phyloP scores from a whole-genome alignment of 441 rosid species.

The Croton laevigatus region DNA sequence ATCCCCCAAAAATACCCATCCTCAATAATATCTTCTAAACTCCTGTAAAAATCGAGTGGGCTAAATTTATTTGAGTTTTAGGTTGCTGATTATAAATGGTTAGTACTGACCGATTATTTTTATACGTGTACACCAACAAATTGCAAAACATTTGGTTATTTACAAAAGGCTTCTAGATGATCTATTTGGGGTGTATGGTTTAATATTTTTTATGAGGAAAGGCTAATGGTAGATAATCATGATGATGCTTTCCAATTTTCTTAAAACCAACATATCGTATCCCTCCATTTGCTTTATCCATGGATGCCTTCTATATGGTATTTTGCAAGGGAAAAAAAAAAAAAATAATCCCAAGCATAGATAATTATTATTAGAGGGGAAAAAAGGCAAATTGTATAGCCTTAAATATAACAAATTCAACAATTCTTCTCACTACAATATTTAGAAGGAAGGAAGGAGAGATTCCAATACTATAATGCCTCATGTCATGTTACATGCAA shows the following conservation, averaged over 20 bases:
- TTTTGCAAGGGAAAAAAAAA: not conserved
- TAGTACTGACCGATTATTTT: no score
- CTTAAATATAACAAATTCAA: slow-evolving; percentile 28
- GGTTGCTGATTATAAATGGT: no score
- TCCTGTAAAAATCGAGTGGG: no score
- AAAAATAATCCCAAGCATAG: not conserved
- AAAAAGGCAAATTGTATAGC: slow-evolving; percentile 11
- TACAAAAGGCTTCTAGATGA: no score
- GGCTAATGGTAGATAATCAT: slow-evolving; percentile 10
- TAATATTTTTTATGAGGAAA: not conserved
- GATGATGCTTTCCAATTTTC: slow-evolving; percentile 12
- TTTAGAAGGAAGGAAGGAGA: slow-evolving; percentile 9
- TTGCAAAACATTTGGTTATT: no score
- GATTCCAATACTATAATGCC: slow-evolving; percentile 22
- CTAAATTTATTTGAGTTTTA: no score
- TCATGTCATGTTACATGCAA: slow-evolving; percentile 11
- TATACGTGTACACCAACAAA: no score
- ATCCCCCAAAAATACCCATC: slow-evolving; percentile 9
- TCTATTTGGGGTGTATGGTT: no score
- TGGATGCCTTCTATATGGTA: not conserved
- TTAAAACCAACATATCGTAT: not conserved
- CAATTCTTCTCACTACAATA: slow-evolving; percentile 26
- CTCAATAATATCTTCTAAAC: no score
- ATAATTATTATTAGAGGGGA: not conserved
- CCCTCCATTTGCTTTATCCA: not conserved